Base-by-base conservation (phyloP, 257 asterid genomes). In the Nemophila menziesii region DNA sequence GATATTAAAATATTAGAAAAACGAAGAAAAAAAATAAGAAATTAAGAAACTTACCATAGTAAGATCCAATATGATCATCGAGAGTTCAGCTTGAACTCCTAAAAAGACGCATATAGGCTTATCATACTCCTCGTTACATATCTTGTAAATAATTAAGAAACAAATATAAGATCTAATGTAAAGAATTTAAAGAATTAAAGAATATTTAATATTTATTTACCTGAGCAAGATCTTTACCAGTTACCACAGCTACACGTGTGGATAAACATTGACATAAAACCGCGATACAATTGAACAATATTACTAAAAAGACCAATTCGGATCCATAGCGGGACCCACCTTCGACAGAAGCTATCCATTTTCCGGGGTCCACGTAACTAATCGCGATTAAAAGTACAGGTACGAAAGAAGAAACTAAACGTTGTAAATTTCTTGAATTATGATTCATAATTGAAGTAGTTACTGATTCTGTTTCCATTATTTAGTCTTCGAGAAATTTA, bases 341-440 rank as follows among this genome's bases (percentile, higher is more conserved):
- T 62, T 90, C 99, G 39, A 85, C 71, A 49, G 80, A 65, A 48
- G 82, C 81, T 22, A 93, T 92, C 96, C 94, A 90, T 67, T 90
- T 90, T 54, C 99, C 99, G 53, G 99, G 99, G 61, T 81, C 99
- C 29, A 90, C 71, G 69, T 90, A 85, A 73, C 94, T 69, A 42
- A 82, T 57, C 53, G 93, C 80, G 58, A 90, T 55, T 65, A 82
- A 80, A 49, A 90, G 77, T 46, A 79, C 76, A 4, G 96, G 99
- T 16, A 69, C 84, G 49, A 65, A 71, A 57, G 96, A 85, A 63
- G 89, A 66, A 69, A 90, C 74, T 36, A 76, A 58, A 56, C 82
- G 75, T 22, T 69, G 63, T 52, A 64, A 56, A 52, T 57, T 52
- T 56, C 57, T 66, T 60, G 69, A 62, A 49, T 48, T 84, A 58